A percentile compares a stretch with the other conserved stretches of the same genome.
Conservation (phyloP, 768 basidiomycete species). For the Termitomyces sp. region DNA sequence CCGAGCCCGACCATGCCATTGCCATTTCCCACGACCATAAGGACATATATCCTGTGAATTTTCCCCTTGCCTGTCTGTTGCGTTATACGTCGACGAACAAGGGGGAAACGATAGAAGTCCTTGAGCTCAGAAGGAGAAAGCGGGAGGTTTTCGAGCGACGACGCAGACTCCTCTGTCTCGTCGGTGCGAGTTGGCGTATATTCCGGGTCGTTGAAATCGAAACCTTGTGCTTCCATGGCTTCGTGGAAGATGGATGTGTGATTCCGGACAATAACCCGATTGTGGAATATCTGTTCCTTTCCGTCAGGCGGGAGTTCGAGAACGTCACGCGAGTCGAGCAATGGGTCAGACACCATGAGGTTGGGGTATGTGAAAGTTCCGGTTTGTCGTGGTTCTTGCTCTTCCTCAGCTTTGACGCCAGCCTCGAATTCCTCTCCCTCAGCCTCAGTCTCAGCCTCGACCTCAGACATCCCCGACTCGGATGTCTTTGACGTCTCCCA, state of each 20-base stretch:
- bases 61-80: conserved; percentile 96
- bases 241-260: conserved; percentile 61
- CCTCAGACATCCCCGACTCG: not conserved
- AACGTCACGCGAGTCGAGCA: conserved; percentile 57
- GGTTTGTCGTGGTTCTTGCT: not conserved
- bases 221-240: conserved; percentile 26
- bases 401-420: not conserved
- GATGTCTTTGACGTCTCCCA: not conserved
- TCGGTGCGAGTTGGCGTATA: conserved; percentile 20
- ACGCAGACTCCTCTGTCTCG: conserved; percentile 24
- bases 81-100: conserved; percentile 55
- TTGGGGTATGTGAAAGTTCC: conserved; percentile 36
- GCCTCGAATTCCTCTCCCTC: not conserved
- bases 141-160: conserved; percentile 21
- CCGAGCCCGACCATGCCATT: conserved; percentile 80
- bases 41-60: conserved; percentile 52
- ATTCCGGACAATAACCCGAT: conserved; percentile 63
- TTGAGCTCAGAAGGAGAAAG: conserved; percentile 13
- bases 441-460: not conserved
- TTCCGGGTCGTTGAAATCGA: conserved; percentile 24
- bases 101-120: conserved; percentile 33
- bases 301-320: conserved; percentile 44
- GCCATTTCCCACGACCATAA: conserved; percentile 78
- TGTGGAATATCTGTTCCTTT: conserved; percentile 46
- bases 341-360: conserved; percentile 55